Evolutionary conservation across 164 flowering plant species (phyloP), one percentile per base, ranked within the genome.

Genomic region (Protea cynaroides): DNA sequence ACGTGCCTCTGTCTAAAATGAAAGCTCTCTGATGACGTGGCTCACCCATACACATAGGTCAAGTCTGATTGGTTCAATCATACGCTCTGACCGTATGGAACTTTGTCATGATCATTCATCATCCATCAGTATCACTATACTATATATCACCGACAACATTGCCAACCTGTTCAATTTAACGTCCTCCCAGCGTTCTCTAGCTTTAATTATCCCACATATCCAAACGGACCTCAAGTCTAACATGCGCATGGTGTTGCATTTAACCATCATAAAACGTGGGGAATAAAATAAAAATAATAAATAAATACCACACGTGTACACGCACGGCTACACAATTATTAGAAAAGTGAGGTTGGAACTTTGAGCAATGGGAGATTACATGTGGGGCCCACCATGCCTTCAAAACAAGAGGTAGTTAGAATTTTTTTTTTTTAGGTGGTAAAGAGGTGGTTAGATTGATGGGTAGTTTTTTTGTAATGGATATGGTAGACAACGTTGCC

Each of bases 131-230:
- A n/a, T n/a, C n/a, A n/a, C n/a, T n/a, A n/a, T n/a, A n/a, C n/a
- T n/a, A n/a, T n/a, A n/a, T n/a, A n/a, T n/a, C 63, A 52, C 68
- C 68, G 64, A 59, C 72, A 61, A 46, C 36, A 55, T 36, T 2
- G 56, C 66, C 71, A 23, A 46, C 62, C 65, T 56, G 61, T 68
- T 56, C 7, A 56, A 44, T 55, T 58, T 14, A 7, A 0, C 22
- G 10, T 7, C 4, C 3, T n/a, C n/a, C n/a, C n/a, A n/a, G n/a
- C n/a, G n/a, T n/a, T n/a, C n/a, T n/a, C n/a, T n/a, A n/a, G n/a
- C n/a, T n/a, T n/a, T n/a, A n/a, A n/a, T n/a, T n/a, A n/a, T n/a
- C n/a, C n/a, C n/a, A n/a, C n/a, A n/a, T 29, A 29, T 3, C 34
- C 34, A 29, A 29, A 29, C 34, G 34, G 34, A 5, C 34, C 34